Base-by-base conservation (phyloP, 2,329 filamentous ascomycete species). In the Pseudonectria buxi region DNA sequence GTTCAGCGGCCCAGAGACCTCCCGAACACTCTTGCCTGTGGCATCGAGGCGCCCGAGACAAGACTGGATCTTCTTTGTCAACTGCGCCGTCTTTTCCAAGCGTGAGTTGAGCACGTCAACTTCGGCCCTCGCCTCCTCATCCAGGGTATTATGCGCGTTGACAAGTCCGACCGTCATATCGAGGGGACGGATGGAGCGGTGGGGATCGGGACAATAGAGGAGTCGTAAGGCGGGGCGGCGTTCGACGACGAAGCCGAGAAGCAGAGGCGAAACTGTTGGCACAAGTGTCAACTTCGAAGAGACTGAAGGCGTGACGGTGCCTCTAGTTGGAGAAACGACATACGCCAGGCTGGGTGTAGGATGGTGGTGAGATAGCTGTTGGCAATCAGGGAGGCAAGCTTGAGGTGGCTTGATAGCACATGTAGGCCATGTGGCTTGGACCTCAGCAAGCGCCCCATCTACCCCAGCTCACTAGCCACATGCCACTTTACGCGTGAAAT, bases 1-100 rank as follows among this genome's bases (percentile, higher is more conserved):
- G 56, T 89, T 94, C 28, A 98, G 82, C 7, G 92, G 92, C 1
- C 87, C 87, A 37, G 94, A 88, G 10, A 94, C 89, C 55, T 95
- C 86, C 53, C 87, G 83, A 14, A 96, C 88, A 41, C 84, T 89
- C 63, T 88, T 87, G 13, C 90, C 92, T 35, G 86, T 94, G 26
- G 82, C 78, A 52, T 96, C 88, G 24, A 98, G 71, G 37, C 89
- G 77, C 26, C 79, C 76, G 48, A 95, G 73, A 33, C 86, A 94
- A 18, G 85, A 83, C 62, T 94, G 85, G 37, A 98, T 95, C 69
- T 94, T 95, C 68, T 92, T 95, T 24, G 88, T 95, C 58, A 96
- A 74, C 55, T 87, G 79, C 41, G 88, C 83, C 50, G 94, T 94
- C 73, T 95, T 96, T 51, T 94, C 87, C 43, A 96, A 78, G 26